phyloP scores from a whole-genome alignment of 179 eudicot species.

The Vitellaria paradoxa region DNA sequence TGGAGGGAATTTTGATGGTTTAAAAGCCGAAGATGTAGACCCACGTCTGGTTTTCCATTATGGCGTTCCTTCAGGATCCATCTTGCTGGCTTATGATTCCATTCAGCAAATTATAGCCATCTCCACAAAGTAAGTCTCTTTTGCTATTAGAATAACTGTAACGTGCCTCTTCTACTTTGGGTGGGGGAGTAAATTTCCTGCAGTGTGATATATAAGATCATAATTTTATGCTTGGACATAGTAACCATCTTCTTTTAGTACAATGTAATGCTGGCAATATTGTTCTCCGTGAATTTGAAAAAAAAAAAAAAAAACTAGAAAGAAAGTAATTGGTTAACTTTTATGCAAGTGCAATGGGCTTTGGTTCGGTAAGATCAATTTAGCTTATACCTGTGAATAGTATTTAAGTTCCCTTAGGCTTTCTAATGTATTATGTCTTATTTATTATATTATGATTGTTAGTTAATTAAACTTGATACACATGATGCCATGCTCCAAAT shows the following conservation, averaged over 20 bases:
- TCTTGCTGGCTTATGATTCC: slow-evolving; percentile 60
- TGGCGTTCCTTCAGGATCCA: slow-evolving; percentile 74
- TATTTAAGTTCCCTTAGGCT: background rate
- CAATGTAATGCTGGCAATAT: background rate
- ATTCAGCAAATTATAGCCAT: slow-evolving; percentile 83
- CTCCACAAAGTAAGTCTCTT: slow-evolving; percentile 62
- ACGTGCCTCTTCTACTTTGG: background rate
- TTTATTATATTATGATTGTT: background rate
- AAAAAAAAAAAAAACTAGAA: no score
- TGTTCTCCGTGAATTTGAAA: background rate
- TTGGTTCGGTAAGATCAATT: slow-evolving; percentile 1
- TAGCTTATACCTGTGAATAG: background rate
- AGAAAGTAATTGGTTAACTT: background rate
- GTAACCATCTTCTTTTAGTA: background rate
- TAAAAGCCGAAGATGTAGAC: slow-evolving; percentile 65
- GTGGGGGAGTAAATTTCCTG: background rate
- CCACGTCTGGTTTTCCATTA: slow-evolving; percentile 76
- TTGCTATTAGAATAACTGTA: background rate
- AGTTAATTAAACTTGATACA: background rate
- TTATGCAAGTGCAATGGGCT: background rate
- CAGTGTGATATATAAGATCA: background rate
- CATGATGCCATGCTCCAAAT: background rate
- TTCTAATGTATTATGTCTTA: background rate
- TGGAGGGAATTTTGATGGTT: slow-evolving; percentile 48
- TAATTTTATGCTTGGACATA: background rate